Evolutionary conservation across 192 early-diverging fungal genomes (phyloP), one percentile per base, ranked within the genome.

Genomic region (Allomyces arbusculus): DNA sequence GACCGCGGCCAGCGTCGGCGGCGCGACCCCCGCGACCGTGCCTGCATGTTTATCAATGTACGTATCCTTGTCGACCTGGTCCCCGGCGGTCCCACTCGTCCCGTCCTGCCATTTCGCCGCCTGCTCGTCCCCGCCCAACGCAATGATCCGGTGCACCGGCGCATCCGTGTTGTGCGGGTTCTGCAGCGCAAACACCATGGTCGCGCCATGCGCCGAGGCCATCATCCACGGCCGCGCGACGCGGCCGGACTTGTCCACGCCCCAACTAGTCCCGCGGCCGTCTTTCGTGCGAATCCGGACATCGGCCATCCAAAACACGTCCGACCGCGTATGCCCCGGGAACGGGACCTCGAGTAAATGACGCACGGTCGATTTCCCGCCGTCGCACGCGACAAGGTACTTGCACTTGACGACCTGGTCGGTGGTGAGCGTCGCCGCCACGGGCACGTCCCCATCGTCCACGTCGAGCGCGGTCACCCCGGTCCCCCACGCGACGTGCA

Each of bases 331-430:
- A 23, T 66, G 44, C 25, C 73, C 73, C 25, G 73, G 73, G 58
- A 74, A 74, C 20, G 40, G 62, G 64, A 71, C 71, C 61, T 71
- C 66, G 45, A 74, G 45, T 44, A 68, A 68, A 33, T 74, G 73
- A 0, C 73, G 65, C 16, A 74, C 73, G 14, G 64, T 68, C 16
- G 73, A 74, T 62, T 69, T 70, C 44, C 73, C 73, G 10, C 73
- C 73, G 61, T 74, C 73, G 22, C 67, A 61, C 23, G 69, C 73
- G 61, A 74, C 68, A 63, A 74, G 58, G 66, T 74, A 74, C 58
- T 70, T 61, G 1, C 70, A 71, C 24, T 63, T 10, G 10, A 74
- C 63, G 1, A 69, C 44, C 63, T 71, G 62, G 3, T 50, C 28
- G 22, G 68, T 67, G 11, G 70, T 58, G 50, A 40, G 33, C 33